phyloP scores from a whole-genome alignment of 2,329 filamentous ascomycete genomes.

The Fusarium sp. region DNA sequence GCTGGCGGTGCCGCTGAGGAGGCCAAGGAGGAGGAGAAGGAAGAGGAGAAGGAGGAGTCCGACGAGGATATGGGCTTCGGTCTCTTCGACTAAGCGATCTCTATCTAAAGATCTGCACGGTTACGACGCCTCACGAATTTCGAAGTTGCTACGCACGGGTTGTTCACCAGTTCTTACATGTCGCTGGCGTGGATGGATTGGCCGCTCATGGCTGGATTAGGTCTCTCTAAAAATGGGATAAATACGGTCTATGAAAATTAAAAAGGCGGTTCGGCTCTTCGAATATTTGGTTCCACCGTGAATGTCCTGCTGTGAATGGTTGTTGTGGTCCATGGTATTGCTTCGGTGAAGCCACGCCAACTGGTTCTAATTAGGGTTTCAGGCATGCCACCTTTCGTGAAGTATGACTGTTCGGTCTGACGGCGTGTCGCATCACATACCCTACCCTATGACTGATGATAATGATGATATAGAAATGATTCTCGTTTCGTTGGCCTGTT shows the following conservation, averaged over 20 bases:
- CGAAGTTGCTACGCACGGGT: conserved; percentile 50
- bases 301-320: not conserved
- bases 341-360: not conserved
- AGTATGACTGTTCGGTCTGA: conserved; percentile 13
- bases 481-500: not conserved
- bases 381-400: not conserved
- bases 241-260: conserved; percentile 48
- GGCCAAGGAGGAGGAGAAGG: conserved; percentile 86
- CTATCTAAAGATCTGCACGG: conserved; percentile 43
- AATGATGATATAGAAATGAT: not conserved
- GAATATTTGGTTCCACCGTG: not conserved
- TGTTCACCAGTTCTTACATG: conserved; percentile 49
- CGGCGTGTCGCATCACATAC: not conserved
- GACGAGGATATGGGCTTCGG: conserved; percentile 83
- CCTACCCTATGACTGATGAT: not conserved
- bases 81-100: conserved; percentile 75
- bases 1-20: conserved; percentile 76
- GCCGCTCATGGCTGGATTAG: conserved; percentile 48
- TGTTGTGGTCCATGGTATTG: not conserved
- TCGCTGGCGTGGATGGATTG: conserved; percentile 49
- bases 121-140: conserved; percentile 51
- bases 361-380: conserved; percentile 17
- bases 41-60: conserved; percentile 69
- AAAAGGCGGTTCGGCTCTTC: conserved; percentile 47
- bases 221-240: conserved; percentile 46